Evolutionary conservation across 208 protist genomes (phyloP), one percentile per base, ranked within the genome.

Genomic region (Herpetomonas samuelpessoai): DNA sequence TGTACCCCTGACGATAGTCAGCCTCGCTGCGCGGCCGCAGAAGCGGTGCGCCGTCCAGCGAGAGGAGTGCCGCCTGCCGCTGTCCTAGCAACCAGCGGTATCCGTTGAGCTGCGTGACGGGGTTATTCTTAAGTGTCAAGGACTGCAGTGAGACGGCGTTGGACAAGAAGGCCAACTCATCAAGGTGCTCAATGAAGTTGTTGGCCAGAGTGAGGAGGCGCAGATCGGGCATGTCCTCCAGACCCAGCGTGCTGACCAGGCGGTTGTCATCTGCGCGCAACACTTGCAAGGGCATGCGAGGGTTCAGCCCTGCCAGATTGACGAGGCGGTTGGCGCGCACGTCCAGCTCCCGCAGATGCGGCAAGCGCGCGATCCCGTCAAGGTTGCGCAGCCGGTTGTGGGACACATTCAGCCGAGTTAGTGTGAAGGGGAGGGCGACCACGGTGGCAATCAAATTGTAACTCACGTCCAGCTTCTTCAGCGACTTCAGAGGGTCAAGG

Each of bases 311-410:
- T 2, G 58, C 67, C 9, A 96, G 64, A 22, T 49, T 79, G 3
- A 61, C 49, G 16, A 96, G 75, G 1, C 75, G 65, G 64, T 96
- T 96, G 52, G 75, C 65, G 60, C 80, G 80, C 22, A 93, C 80
- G 47, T 96, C 79, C 38, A 96, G 67, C 62, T 87, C 78, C 0
- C 76, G 73, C 45, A 96, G 65, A 48, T 85, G 73, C 14, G 72
- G 54, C n/a, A 96, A 78, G 12, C 59, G 51, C 6, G 61, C 47
- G n/a, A 96, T 48, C 19, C 57, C 66, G 16, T 90, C 85, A 18
- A 96, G 65, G 28, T 75, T 74, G 22, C 35, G 21, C 7, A 96
- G 67, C 21, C 74, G 64, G 67, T 96, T 96, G 71, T 93, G 80
- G 0, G 80, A 71, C 2, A 96, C 31, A 64, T 96, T 72, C 30